Conservation (phyloP, 2,329 filamentous ascomycete species). For the Zelopaecilomyces penicillatus region DNA sequence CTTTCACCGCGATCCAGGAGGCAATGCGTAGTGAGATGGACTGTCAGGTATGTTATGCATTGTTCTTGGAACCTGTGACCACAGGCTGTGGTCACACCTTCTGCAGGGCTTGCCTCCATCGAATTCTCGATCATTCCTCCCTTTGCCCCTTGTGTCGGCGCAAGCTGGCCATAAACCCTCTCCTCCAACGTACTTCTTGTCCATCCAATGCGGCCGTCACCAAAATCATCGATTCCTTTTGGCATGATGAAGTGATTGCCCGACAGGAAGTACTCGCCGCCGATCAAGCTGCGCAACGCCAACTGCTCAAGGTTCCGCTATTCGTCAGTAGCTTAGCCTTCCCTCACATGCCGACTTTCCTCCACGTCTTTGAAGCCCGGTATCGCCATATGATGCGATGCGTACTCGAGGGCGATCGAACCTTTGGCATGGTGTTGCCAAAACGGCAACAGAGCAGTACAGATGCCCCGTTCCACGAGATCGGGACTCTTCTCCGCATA, state of each 20-base stretch:
- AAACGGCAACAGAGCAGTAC: slow-evolving; percentile 38
- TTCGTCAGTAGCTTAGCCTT: slow-evolving; percentile 80
- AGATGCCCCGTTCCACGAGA: slow-evolving; percentile 51
- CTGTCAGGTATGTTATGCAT: slow-evolving; percentile 78
- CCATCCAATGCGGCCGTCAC: slow-evolving; percentile 56
- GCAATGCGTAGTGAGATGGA: slow-evolving; percentile 63
- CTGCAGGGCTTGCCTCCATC: slow-evolving; percentile 69
- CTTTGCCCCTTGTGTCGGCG: slow-evolving; percentile 77
- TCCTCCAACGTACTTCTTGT: slow-evolving; percentile 30
- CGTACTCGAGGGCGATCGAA: slow-evolving; percentile 61
- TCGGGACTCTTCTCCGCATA: slow-evolving; percentile 73
- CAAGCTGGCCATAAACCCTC: slow-evolving; percentile 42
- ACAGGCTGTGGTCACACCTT: slow-evolving; percentile 86
- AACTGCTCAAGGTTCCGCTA: slow-evolving; percentile 56
- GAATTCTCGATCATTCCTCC: slow-evolving; percentile 67
- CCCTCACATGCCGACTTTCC: slow-evolving; percentile 73
- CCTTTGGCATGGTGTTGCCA: slow-evolving; percentile 79
- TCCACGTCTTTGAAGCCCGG: slow-evolving; percentile 87
- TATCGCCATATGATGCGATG: slow-evolving; percentile 85
- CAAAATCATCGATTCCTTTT: slow-evolving; percentile 59
- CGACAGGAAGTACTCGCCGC: slow-evolving; percentile 46
- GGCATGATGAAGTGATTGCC: slow-evolving; percentile 53
- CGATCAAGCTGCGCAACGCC: slow-evolving; percentile 48
- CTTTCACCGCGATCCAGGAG: slow-evolving; percentile 50
- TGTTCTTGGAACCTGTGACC: slow-evolving; percentile 75